Conservation (phyloP, 768 basidiomycete genomes). For the Lactifluus volemus region DNA sequence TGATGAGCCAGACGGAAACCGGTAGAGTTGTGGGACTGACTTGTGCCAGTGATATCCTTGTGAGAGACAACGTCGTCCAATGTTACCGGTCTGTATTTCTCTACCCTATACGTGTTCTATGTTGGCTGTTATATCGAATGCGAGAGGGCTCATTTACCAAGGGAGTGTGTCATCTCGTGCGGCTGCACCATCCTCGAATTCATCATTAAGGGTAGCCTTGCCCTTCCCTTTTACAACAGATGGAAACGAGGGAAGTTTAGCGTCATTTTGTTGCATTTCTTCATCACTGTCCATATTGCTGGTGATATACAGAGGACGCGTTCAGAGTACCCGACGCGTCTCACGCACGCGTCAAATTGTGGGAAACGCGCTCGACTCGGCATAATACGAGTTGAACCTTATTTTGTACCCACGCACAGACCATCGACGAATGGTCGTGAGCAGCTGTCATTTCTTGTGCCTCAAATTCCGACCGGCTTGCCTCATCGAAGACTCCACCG, state of each 20-base stretch:
- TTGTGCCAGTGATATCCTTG: constrained; percentile 89
- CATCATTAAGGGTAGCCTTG: constrained; percentile 41
- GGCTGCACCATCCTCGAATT: constrained; percentile 19
- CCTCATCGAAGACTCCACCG: constrained; percentile 93
- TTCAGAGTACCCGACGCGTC: not conserved
- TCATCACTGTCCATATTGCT: constrained; percentile 49
- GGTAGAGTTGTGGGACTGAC: constrained; percentile 38
- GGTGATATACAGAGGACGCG: not conserved
- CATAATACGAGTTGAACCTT: constrained; percentile 22
- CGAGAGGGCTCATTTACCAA: constrained; percentile 46
- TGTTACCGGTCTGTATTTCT: constrained; percentile 91
- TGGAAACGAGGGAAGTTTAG: constrained; percentile 17
- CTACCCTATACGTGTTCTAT: constrained; percentile 51
- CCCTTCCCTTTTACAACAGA: constrained; percentile 59
- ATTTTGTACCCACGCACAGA: constrained; percentile 32
- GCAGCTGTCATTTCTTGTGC: constrained; percentile 25
- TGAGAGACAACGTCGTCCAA: constrained; percentile 95
- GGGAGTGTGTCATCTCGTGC: constrained; percentile 65
- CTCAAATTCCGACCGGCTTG: constrained; percentile 36
- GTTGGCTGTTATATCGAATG: not conserved
- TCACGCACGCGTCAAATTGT: not conserved
- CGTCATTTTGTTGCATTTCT: constrained; percentile 42
- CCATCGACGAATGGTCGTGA: constrained; percentile 31
- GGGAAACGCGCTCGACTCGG: not conserved
- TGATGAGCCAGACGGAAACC: not conserved